A percentile compares a stretch with the other conserved stretches of the same genome.
Conservation (phyloP, 306 rosid species). For the Betula pendula region DNA sequence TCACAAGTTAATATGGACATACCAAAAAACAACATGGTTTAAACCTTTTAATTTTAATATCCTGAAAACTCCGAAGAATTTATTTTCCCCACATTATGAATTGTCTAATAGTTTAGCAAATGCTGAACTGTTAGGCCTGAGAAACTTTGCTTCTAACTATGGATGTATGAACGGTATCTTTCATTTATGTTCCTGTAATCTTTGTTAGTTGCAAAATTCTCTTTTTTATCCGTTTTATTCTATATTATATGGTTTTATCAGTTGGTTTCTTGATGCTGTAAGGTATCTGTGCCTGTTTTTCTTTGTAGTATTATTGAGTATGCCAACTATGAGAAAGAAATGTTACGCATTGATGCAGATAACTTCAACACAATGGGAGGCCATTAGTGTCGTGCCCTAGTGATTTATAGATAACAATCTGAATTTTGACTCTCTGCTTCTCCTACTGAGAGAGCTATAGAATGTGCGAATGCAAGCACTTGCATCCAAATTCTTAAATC, state of each 20-base stretch:
- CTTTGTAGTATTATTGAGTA: neutral
- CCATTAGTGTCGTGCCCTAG: too few species aligned
- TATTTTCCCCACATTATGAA: constrained; percentile 9
- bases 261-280: too few species aligned
- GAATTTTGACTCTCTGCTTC: neutral
- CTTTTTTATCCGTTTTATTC: neutral
- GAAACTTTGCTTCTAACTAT: neutral
- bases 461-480: neutral
- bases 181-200: neutral
- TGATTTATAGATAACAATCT: too few species aligned
- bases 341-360: neutral
- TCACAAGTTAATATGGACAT: neutral
- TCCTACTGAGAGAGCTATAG: neutral
- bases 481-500: neutral
- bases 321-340: neutral
- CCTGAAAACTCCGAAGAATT: neutral
- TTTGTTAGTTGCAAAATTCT: neutral
- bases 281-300: neutral
- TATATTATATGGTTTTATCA: neutral
- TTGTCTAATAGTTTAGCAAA: neutral
- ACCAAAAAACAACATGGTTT: neutral
- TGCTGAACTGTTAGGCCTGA: neutral
- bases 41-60: neutral
- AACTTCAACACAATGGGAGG: neutral
- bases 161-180: neutral